A percentile compares a stretch with the other conserved stretches of the same genome.
These are phyloP conservation scores for Phytopythium vexans DNA, from an alignment of 352 stramenopile genomes.

Conservation along the genomic window DNA sequence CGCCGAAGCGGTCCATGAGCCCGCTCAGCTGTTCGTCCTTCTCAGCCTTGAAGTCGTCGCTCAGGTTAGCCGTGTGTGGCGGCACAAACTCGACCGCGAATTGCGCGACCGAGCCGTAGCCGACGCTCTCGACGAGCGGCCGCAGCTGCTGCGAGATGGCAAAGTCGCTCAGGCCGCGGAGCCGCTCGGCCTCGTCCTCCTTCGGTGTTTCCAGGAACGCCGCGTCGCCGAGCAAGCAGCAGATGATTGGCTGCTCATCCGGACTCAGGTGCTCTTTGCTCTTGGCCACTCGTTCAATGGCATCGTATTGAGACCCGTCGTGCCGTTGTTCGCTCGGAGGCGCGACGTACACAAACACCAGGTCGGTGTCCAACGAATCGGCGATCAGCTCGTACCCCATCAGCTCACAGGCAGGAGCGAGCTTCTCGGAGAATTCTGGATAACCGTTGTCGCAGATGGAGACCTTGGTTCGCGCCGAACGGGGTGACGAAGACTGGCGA, in stretches of 20 bases:
- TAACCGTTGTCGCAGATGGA: conserved; percentile 59
- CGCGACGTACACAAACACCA: conserved; percentile 68
- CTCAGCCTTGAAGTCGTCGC: conserved; percentile 23
- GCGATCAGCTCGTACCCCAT: conserved; percentile 49
- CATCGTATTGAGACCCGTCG: conserved; percentile 35
- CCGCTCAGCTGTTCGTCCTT: conserved; percentile 36
- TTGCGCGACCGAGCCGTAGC: conserved; percentile 55
- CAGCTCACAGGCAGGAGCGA: conserved; percentile 32
- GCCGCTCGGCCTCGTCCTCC: conserved; percentile 46
- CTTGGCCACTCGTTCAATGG: conserved; percentile 29
- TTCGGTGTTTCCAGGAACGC: conserved; percentile 50
- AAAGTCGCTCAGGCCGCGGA: conserved; percentile 72
- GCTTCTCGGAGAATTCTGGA: conserved; percentile 31
- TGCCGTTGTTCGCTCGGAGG: conserved; percentile 41
- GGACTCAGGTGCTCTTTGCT: conserved; percentile 1
- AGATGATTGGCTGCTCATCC: conserved; percentile 54
- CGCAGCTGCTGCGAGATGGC: conserved; percentile 72
- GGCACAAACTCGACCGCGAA: conserved; percentile 77
- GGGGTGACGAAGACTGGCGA: not conserved
- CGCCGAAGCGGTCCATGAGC: conserved; percentile 74
- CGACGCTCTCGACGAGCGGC: conserved; percentile 33
- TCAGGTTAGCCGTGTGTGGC: conserved; percentile 14
- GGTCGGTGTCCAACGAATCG: conserved; percentile 18
- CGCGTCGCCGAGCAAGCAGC: conserved; percentile 63
- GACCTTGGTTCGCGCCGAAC: conserved; percentile 12